phyloP scores from a whole-genome alignment of 2,329 filamentous ascomycete genomes.

The Alternaria ventricosa region DNA sequence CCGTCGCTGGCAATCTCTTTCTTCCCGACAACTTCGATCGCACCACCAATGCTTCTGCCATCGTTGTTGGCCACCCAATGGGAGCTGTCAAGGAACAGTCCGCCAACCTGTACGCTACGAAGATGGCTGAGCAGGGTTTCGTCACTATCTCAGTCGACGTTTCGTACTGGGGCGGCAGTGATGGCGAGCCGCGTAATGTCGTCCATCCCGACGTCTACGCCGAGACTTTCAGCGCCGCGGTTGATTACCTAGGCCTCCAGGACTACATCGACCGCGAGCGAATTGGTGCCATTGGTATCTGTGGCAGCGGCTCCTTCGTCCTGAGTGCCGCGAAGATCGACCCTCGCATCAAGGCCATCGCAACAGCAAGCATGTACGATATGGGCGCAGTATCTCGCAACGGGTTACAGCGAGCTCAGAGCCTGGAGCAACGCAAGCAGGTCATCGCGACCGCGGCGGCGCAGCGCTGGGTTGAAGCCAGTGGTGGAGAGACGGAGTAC shows the following conservation, averaged over 20 bases:
- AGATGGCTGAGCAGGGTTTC: conserved; percentile 36
- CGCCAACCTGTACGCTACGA: conserved; percentile 41
- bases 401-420: conserved; percentile 12
- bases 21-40: conserved; percentile 5
- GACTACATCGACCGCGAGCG: conserved; percentile 35
- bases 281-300: conserved; percentile 42
- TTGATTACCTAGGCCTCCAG: conserved; percentile 37
- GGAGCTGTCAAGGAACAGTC: conserved; percentile 43
- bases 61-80: conserved; percentile 38
- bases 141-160: conserved; percentile 32
- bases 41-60: conserved; percentile 18
- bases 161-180: conserved; percentile 34
- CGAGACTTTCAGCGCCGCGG: conserved; percentile 41
- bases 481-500: conserved; percentile 10
- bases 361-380: conserved; percentile 30
- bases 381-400: conserved; percentile 20
- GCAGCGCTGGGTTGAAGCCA: conserved; percentile 17
- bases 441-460: conserved; percentile 8
- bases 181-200: conserved; percentile 33
- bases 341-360: conserved; percentile 31
- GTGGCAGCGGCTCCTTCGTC: conserved; percentile 39
- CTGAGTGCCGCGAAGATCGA: conserved; percentile 48
- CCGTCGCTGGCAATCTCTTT: conserved; percentile 16
- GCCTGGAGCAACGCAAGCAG: conserved; percentile 16
- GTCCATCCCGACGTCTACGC: conserved; percentile 35